These are phyloP conservation scores for Cicer yamashitae DNA, from an alignment of 306 rosid genomes.

Conservation along the genomic window DNA sequence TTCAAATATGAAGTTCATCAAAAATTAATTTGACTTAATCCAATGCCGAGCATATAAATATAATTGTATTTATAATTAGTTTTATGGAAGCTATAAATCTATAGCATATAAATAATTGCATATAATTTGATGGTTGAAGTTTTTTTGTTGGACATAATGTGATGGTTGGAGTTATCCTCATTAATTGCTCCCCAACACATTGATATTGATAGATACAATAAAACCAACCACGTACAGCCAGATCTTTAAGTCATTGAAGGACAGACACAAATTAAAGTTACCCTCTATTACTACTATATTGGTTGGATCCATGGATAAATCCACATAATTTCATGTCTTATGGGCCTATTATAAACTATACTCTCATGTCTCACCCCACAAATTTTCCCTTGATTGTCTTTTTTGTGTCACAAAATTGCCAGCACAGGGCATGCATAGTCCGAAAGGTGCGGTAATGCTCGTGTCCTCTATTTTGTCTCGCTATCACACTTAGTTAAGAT, in stretches of 20 bases:
- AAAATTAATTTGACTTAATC: constrained; percentile 35
- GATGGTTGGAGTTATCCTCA: constrained; percentile 19
- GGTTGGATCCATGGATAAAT: constrained; percentile 29
- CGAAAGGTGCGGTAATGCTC: constrained; percentile 39
- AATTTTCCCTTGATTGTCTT: constrained; percentile 25
- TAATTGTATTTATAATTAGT: constrained; percentile 36
- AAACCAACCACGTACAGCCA: constrained; percentile 15
- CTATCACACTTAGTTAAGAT: neutral
- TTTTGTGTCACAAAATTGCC: constrained; percentile 41
- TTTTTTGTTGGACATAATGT: neutral
- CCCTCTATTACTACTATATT: constrained; percentile 5
- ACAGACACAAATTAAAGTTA: constrained; percentile 6
- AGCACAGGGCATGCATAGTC: constrained; percentile 43
- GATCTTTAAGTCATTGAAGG: constrained; percentile 36
- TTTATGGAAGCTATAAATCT: neutral
- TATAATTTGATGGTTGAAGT: neutral
- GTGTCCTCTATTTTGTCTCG: constrained; percentile 34
- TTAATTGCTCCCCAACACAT: constrained; percentile 29
- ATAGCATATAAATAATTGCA: neutral
- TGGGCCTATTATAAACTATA: constrained; percentile 25
- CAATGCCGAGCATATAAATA: constrained; percentile 43
- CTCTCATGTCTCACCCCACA: constrained; percentile 44
- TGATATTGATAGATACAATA: neutral
- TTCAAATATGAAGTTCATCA: constrained; percentile 13
- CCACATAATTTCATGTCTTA: constrained; percentile 16